Evolutionary conservation across 306 rosid species (phyloP), one percentile per base, ranked within the genome.

Genomic region (Cicer arietinum): DNA sequence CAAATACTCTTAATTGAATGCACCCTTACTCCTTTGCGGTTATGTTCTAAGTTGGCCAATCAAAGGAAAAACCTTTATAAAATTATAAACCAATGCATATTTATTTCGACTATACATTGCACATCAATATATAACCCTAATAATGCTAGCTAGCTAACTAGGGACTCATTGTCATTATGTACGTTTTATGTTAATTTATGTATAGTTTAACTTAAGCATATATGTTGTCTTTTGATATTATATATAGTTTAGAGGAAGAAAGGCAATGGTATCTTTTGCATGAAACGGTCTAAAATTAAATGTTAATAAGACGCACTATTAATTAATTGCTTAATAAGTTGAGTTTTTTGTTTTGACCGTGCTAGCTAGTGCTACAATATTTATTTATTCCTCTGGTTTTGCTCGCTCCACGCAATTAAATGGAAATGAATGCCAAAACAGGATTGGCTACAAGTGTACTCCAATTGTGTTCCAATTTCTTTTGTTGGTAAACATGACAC

Each of bases 31-130:
- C 47, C 39, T 74, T 71, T 76, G 57, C 58, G 57, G 76, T 82
- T 3, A 30, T 56, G 77, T 86, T 86, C 78, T 73, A 35, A 60
- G 63, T 78, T 78, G 83, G 75, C 87, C 78, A 82, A 74, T 56
- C 78, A 71, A 7, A 13, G 46, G 30, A 37, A 77, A 51, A 77
- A 51, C 62, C 76, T 4, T 70, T 69, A 8, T 25, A 25, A 25
- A 25, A 2, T 25, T 76, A 7, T 56, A 44, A 74, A 63, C 73
- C 71, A 41, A 17, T 48, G 63, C 35, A 6, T 45, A 45, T 53
- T 70, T 53, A 52, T 63, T 81, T 64, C n/a, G 64, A 53, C 40
- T 54, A 39, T 45, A 37, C 37, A 65, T 30, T 30, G 5, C 4
- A 30, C 30, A 25, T 25, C 25, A 22, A 22, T 22, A 22, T 81